phyloP scores from a whole-genome alignment of 1,284 basidiomycete species.

The Sphagnurus paluster region DNA sequence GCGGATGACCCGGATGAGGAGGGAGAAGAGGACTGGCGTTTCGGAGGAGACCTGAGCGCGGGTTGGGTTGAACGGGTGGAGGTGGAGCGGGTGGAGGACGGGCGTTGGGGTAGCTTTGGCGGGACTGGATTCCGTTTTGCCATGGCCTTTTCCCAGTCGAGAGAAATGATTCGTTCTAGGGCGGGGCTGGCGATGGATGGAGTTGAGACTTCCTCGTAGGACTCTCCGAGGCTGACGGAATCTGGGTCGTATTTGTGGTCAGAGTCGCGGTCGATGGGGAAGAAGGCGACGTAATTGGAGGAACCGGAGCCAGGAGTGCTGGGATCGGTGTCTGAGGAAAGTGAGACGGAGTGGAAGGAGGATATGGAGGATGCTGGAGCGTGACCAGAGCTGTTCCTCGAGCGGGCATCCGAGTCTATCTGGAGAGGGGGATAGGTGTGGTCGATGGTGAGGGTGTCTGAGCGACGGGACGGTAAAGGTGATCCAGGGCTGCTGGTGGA shows the following conservation, averaged over 20 bases:
- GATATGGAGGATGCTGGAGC: slow-evolving; percentile 69
- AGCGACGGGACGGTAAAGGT: slow-evolving; percentile 34
- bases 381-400: slow-evolving; percentile 42
- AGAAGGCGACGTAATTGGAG: slow-evolving; percentile 43
- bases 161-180: slow-evolving; percentile 34
- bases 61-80: slow-evolving; percentile 22
- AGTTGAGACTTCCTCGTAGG: slow-evolving; percentile 67
- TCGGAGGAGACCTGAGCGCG: slow-evolving; percentile 26
- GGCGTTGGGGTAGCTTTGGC: slow-evolving; percentile 58
- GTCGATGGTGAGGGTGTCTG: slow-evolving; percentile 50
- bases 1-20: slow-evolving; percentile 26
- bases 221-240: slow-evolving; percentile 61
- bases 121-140: slow-evolving; percentile 38
- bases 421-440: slow-evolving; percentile 53
- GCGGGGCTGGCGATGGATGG: slow-evolving; percentile 44
- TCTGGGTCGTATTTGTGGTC: slow-evolving; percentile 41
- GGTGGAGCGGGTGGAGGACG: slow-evolving; percentile 32
- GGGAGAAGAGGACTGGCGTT: slow-evolving; percentile 22
- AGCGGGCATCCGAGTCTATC: slow-evolving; percentile 34
- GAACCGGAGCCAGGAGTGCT: slow-evolving; percentile 43
- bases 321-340: slow-evolving; percentile 63
- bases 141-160: slow-evolving; percentile 47
- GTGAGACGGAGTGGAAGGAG: slow-evolving; percentile 78
- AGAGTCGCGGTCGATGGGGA: slow-evolving; percentile 44
- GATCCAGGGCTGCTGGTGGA: slow-evolving; percentile 21